Conservation (phyloP, 306 rosid species). For the Cyamopsis tetragonoloba region DNA sequence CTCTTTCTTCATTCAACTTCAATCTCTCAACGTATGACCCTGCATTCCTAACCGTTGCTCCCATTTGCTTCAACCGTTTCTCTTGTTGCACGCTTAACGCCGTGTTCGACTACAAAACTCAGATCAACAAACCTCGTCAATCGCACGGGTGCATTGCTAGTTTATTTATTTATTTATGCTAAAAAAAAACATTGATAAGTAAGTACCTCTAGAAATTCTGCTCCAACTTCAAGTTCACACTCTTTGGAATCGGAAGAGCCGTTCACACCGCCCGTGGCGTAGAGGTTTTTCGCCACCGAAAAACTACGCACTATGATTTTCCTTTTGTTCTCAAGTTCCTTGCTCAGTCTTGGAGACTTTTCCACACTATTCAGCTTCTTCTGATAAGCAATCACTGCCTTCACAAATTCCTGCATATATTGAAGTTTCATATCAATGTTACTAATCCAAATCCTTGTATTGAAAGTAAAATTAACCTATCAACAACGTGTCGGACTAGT, state of each 20-base stretch:
- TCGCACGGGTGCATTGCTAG: too few species aligned
- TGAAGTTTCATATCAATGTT: not conserved
- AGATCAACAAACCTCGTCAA: too few species aligned
- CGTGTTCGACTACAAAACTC: conserved; percentile 58
- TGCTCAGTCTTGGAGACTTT: conserved; percentile 44
- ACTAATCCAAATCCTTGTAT: too few species aligned
- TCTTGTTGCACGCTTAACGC: conserved; percentile 66
- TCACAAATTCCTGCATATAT: conserved; percentile 71
- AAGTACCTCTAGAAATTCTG: conserved; percentile 70
- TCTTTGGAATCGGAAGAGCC: conserved; percentile 41
- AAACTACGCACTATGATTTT: conserved; percentile 55
- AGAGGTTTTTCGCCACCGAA: conserved; percentile 59
- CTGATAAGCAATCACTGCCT: conserved; percentile 77
- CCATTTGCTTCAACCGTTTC: conserved; percentile 86
- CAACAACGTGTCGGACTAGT: too few species aligned
- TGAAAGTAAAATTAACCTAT: too few species aligned
- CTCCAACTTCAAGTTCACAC: conserved; percentile 65
- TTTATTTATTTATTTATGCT: too few species aligned
- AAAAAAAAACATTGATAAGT: not conserved
- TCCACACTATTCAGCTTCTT: conserved; percentile 47
- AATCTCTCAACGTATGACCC: conserved; percentile 56
- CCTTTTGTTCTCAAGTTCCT: conserved; percentile 66
- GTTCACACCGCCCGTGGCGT: conserved; percentile 36
- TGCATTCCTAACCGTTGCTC: conserved; percentile 82
- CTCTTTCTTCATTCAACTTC: conserved; percentile 62